Percentiles rank a stretch among this genome's conserved stretches.
Conservation (phyloP, 2,329 filamentous ascomycete genomes). For the Penicillium fuscoglaucum region DNA sequence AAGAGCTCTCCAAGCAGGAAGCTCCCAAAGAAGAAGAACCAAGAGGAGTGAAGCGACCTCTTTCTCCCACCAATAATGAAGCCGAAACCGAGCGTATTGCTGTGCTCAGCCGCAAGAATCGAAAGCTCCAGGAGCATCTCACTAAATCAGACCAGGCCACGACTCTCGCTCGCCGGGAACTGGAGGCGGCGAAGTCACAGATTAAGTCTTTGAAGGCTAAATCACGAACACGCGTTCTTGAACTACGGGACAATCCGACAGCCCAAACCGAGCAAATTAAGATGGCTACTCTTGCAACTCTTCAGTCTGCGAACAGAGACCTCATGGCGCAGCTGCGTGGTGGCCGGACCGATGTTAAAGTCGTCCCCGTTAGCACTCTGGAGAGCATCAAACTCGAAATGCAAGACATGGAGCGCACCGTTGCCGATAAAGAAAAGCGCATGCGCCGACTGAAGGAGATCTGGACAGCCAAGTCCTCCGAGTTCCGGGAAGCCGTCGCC, state of each 20-base stretch:
- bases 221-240: conserved; percentile 77
- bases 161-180: conserved; percentile 71
- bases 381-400: conserved; percentile 74
- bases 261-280: conserved; percentile 83
- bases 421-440: conserved; percentile 73
- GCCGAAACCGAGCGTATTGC: conserved; percentile 70
- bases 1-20: conserved; percentile 70
- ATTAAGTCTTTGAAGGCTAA: conserved; percentile 66
- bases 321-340: conserved; percentile 70
- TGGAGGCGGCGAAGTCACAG: conserved; percentile 71
- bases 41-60: conserved; percentile 63
- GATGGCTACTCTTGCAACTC: conserved; percentile 70
- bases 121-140: conserved; percentile 78
- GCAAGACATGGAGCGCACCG: conserved; percentile 67
- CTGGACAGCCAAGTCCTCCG: conserved; percentile 83
- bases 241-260: conserved; percentile 89
- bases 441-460: conserved; percentile 86
- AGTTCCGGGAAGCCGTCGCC: conserved; percentile 94
- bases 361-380: conserved; percentile 75
- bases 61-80: conserved; percentile 56
- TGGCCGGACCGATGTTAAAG: conserved; percentile 51
- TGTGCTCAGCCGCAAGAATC: conserved; percentile 81
- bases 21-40: conserved; percentile 39
- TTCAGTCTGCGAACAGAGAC: conserved; percentile 81
- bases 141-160: conserved; percentile 67